phyloP scores from a whole-genome alignment of 371 early-diverging fungal genomes.

The Smittium mucronatum region DNA sequence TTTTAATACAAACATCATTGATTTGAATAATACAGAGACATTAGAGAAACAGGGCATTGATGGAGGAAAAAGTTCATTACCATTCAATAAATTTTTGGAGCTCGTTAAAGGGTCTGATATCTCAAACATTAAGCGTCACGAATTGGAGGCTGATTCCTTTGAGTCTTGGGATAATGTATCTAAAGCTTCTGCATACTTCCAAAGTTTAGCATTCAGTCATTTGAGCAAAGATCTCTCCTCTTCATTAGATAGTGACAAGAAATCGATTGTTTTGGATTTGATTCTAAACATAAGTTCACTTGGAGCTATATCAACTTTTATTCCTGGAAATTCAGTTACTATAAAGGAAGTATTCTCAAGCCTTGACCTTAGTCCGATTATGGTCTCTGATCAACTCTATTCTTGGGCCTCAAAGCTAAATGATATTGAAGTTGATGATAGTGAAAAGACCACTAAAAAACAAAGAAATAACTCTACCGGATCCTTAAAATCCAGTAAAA shows the following conservation, averaged over 20 bases:
- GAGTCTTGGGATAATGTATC: not conserved
- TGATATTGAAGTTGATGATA: not conserved
- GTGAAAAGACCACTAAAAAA: not conserved
- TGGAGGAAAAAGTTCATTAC: not conserved
- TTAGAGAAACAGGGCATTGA: not conserved
- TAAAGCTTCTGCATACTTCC: not conserved
- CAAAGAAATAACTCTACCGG: not conserved
- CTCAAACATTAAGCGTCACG: not conserved
- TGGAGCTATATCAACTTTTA: not conserved
- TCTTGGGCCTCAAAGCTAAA: not conserved
- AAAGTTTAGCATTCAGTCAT: not conserved
- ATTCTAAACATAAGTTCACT: not conserved
- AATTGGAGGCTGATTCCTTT: not conserved
- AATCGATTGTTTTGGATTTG: not conserved
- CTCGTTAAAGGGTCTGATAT: not conserved
- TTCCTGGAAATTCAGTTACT: slow-evolving; percentile 1
- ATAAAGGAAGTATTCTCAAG: not conserved
- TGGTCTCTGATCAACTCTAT: not conserved
- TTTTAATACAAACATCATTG: not conserved
- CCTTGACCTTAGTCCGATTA: not conserved
- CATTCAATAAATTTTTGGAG: not conserved
- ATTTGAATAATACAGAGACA: not conserved
- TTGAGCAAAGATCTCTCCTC: not conserved
- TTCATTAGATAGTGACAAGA: not conserved
- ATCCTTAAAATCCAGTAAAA: not conserved